These are phyloP conservation scores for Forsythia viridissima DNA, from an alignment of 257 asterid species.

Conservation along the genomic window DNA sequence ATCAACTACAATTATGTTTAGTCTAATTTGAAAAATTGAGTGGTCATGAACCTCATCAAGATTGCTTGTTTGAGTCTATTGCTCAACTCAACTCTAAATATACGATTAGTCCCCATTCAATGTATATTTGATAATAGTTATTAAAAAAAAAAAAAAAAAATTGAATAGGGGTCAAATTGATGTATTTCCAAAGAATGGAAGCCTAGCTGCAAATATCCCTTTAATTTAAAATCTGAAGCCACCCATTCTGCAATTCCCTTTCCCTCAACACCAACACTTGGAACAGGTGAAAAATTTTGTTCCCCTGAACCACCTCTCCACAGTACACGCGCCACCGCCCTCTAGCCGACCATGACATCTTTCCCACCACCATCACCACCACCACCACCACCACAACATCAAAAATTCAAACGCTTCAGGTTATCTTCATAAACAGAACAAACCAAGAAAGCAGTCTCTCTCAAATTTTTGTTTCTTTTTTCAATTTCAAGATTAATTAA, in stretches of 20 bases:
- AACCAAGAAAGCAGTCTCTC: neutral
- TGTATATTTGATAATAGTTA: too few species aligned
- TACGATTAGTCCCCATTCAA: too few species aligned
- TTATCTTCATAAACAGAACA: slow-evolving; percentile 15
- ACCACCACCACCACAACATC: slow-evolving; percentile 27
- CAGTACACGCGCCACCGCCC: slow-evolving; percentile 5
- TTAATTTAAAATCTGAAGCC: neutral
- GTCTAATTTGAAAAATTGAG: too few species aligned
- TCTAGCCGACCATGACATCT: slow-evolving; percentile 59
- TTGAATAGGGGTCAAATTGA: neutral
- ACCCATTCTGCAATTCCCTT: neutral
- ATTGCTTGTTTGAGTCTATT: too few species aligned
- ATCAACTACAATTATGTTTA: too few species aligned
- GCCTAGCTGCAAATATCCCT: neutral
- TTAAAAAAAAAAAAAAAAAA: neutral
- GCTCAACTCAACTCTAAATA: too few species aligned
- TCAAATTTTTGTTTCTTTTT: neutral
- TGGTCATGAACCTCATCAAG: too few species aligned
- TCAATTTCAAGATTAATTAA: slow-evolving; percentile 1
- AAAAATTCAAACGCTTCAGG: slow-evolving; percentile 58
- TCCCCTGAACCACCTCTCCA: neutral
- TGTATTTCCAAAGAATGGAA: neutral
- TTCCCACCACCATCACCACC: slow-evolving; percentile 36
- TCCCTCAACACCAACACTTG: neutral
- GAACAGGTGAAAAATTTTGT: too few species aligned